Evolutionary conservation across 2,329 filamentous ascomycete genomes (phyloP).

Genomic region (Arthrobotrys musiformis): DNA sequence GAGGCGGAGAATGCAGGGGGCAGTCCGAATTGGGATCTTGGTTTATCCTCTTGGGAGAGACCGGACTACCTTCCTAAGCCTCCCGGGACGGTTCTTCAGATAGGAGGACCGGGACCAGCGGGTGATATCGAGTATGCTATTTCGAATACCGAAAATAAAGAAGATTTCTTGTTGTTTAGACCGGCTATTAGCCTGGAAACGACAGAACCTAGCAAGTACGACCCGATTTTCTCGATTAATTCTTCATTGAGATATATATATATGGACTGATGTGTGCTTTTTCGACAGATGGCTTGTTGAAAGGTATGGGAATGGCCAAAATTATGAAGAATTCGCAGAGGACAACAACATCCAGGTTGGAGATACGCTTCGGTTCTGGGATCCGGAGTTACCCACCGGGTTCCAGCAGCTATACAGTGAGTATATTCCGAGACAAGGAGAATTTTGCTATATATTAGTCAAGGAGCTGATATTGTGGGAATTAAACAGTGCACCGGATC

Average conservation of each 20-base stretch:
- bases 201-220: constrained; percentile 31
- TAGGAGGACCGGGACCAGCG: constrained; percentile 12
- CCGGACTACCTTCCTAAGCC: constrained; percentile 10
- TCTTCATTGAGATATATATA: background rate
- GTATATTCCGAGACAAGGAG: background rate
- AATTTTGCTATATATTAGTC: background rate
- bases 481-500: constrained; percentile 7
- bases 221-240: background rate
- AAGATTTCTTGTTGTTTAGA: constrained; percentile 34
- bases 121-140: background rate
- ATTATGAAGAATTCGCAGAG: constrained; percentile 17
- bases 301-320: constrained; percentile 23
- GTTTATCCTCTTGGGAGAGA: background rate
- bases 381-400: background rate
- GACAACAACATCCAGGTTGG: constrained; percentile 13
- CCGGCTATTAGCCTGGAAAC: background rate
- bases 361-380: constrained; percentile 40
- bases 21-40: constrained; percentile 18
- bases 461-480: background rate
- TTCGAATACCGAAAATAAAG: constrained; percentile 10
- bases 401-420: constrained; percentile 35
- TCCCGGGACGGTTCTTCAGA: constrained; percentile 21
- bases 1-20: background rate
- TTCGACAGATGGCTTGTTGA: constrained; percentile 28
- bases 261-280: background rate